Evolutionary conservation across 2,329 filamentous ascomycete genomes (phyloP).

Genomic region (Diplodia intermedia): DNA sequence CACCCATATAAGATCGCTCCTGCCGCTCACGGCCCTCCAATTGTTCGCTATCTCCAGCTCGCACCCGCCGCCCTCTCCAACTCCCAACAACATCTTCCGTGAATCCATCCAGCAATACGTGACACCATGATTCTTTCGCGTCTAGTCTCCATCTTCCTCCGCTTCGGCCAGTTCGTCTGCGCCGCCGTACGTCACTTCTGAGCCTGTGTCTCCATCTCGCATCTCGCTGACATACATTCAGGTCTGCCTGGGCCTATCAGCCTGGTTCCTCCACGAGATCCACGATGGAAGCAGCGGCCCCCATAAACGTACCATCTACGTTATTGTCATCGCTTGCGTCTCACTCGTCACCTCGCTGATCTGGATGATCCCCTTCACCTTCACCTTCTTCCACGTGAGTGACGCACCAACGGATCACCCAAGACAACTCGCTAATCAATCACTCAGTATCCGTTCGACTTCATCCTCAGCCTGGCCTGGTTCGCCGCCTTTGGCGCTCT

Average conservation of each 20-base stretch:
- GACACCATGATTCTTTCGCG: slow-evolving; percentile 56
- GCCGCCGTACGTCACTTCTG: slow-evolving; percentile 60
- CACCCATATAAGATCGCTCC: slow-evolving; percentile 10
- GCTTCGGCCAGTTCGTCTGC: slow-evolving; percentile 70
- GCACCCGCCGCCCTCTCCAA: neutral
- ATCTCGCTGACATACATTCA: slow-evolving; percentile 35
- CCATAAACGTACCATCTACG: slow-evolving; percentile 74
- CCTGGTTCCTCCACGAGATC: slow-evolving; percentile 65
- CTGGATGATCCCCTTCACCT: slow-evolving; percentile 75
- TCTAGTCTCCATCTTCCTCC: slow-evolving; percentile 64
- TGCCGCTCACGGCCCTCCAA: neutral
- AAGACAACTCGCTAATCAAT: neutral
- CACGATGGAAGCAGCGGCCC: slow-evolving; percentile 49
- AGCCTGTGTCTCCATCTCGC: neutral
- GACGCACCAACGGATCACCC: too few species aligned
- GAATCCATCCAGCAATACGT: neutral
- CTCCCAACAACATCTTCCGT: neutral
- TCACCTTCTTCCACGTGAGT: slow-evolving; percentile 64
- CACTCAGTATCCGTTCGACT: slow-evolving; percentile 67
- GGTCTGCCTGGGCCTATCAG: slow-evolving; percentile 71
- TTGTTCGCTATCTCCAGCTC: slow-evolving; percentile 3
- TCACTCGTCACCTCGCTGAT: slow-evolving; percentile 73
- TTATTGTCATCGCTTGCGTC: slow-evolving; percentile 72
- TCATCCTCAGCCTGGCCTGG: slow-evolving; percentile 73
- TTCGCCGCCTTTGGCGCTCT: slow-evolving; percentile 71